Evolutionary conservation across 2,329 filamentous ascomycete genomes (phyloP).

Genomic region (Penicillium psychrosexuale): DNA sequence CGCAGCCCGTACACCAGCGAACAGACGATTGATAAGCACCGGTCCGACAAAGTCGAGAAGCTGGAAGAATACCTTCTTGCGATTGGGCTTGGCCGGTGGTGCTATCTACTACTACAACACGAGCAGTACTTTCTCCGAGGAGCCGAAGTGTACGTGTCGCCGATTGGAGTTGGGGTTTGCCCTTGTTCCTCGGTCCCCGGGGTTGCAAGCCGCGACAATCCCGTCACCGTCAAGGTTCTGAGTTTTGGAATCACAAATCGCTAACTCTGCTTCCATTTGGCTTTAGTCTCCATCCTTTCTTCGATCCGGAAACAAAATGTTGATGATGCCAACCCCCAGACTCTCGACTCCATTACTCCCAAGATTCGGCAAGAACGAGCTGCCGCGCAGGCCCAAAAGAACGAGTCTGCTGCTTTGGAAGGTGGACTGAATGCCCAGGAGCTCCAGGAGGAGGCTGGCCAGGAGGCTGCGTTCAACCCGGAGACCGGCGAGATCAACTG

Average conservation of each 20-base stretch:
- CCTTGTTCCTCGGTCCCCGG: conserved; percentile 12
- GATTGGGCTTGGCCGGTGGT: conserved; percentile 73
- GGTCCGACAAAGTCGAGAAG: conserved; percentile 63
- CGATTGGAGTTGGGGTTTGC: conserved; percentile 3
- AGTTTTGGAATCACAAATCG: neutral
- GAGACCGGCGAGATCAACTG: conserved; percentile 99
- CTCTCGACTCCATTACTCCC: conserved; percentile 65
- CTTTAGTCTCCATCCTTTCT: conserved; percentile 34
- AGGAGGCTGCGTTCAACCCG: conserved; percentile 93
- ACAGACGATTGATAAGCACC: conserved; percentile 55
- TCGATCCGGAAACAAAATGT: conserved; percentile 30
- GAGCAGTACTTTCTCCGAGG: conserved; percentile 79
- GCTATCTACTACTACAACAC: conserved; percentile 95
- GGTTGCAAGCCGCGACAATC: conserved; percentile 6
- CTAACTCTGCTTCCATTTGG: conserved; percentile 10
- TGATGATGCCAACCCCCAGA: conserved; percentile 54
- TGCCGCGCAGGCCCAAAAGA: conserved; percentile 12
- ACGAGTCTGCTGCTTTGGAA: conserved; percentile 14
- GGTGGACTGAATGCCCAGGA: conserved; percentile 46
- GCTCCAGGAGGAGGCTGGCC: conserved; percentile 75
- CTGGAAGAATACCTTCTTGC: conserved; percentile 72
- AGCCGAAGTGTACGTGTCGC: conserved; percentile 65
- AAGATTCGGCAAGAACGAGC: conserved; percentile 42
- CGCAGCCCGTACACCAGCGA: conserved; percentile 31
- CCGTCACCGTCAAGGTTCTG: conserved; percentile 4